Evolutionary conservation across 257 asterid genomes (phyloP).

Genomic region (Capsicum chinense): DNA sequence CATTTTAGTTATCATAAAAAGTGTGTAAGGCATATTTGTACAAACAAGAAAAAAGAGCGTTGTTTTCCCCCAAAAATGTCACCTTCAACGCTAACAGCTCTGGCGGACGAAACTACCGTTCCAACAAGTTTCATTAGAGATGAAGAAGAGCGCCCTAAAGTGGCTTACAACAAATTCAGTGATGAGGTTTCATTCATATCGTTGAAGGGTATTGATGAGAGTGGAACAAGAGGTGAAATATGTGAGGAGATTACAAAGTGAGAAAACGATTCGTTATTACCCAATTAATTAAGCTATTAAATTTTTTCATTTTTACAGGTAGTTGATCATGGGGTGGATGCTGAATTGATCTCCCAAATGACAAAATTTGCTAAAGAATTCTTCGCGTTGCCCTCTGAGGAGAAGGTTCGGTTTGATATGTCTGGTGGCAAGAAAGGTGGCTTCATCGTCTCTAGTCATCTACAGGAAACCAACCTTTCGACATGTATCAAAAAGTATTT

Average conservation of each 20-base stretch:
- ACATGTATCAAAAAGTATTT: neutral
- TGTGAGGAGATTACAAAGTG: conserved; percentile 28
- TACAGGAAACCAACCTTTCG: conserved; percentile 50
- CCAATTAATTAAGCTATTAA: no score
- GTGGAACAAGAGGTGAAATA: conserved; percentile 49
- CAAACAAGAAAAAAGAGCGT: neutral
- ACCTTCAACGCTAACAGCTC: conserved; percentile 44
- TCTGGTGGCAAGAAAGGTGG: conserved; percentile 88
- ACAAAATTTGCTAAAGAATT: conserved; percentile 55
- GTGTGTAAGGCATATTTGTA: neutral
- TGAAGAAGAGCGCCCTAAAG: conserved; percentile 89
- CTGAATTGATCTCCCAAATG: conserved; percentile 52
- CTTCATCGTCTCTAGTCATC: conserved; percentile 80
- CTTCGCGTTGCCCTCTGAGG: conserved; percentile 58
- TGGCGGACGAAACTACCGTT: conserved; percentile 48
- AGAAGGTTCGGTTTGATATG: conserved; percentile 79
- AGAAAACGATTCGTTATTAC: no score
- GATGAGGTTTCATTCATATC: conserved; percentile 85
- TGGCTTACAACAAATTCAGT: conserved; percentile 73
- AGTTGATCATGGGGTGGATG: conserved; percentile 72
- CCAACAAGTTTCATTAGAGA: conserved; percentile 65
- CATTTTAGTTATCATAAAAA: no score
- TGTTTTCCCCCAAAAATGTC: neutral
- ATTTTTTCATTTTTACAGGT: conserved; percentile 59
- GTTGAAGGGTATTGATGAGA: conserved; percentile 55